Conservation (phyloP, 306 rosid species). For the Pachyrhizus erosus region DNA sequence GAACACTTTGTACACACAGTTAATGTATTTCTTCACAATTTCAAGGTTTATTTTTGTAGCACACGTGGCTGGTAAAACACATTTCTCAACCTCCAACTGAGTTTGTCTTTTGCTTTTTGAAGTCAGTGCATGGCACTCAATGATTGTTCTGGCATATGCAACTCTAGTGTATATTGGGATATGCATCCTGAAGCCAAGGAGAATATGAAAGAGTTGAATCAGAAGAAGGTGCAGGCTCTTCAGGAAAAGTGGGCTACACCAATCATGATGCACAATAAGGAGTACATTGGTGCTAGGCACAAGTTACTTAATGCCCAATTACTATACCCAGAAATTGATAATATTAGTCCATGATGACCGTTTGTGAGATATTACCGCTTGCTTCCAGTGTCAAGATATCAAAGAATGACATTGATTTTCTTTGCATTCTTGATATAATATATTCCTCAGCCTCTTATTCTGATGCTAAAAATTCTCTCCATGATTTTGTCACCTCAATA, state of each 20-base stretch:
- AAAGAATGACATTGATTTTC: not conserved
- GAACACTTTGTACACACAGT: too few species aligned
- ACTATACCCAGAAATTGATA: constrained; percentile 29
- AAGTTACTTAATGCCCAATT: constrained; percentile 23
- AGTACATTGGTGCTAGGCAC: constrained; percentile 4
- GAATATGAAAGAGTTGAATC: constrained; percentile 8
- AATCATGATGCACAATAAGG: constrained; percentile 35
- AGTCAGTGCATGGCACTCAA: not conserved
- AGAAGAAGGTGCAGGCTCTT: constrained; percentile 36
- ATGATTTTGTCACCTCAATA: constrained; percentile 2
- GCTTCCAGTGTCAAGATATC: constrained; percentile 13
- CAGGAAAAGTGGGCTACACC: constrained; percentile 11
- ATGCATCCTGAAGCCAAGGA: not conserved
- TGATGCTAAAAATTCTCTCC: not conserved
- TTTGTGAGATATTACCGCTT: constrained; percentile 22
- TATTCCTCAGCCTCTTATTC: constrained; percentile 7
- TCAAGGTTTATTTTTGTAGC: too few species aligned
- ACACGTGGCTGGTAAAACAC: not conserved
- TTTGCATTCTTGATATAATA: constrained; percentile 39
- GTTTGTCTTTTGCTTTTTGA: not conserved
- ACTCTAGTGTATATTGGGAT: not conserved
- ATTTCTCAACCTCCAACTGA: not conserved
- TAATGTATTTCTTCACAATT: too few species aligned
- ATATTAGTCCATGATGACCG: constrained; percentile 8
- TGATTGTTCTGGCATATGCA: not conserved